These are phyloP conservation scores for Calamus simplicifolius DNA, from an alignment of 176 grass and related monocot genomes.

Conservation along the genomic window DNA sequence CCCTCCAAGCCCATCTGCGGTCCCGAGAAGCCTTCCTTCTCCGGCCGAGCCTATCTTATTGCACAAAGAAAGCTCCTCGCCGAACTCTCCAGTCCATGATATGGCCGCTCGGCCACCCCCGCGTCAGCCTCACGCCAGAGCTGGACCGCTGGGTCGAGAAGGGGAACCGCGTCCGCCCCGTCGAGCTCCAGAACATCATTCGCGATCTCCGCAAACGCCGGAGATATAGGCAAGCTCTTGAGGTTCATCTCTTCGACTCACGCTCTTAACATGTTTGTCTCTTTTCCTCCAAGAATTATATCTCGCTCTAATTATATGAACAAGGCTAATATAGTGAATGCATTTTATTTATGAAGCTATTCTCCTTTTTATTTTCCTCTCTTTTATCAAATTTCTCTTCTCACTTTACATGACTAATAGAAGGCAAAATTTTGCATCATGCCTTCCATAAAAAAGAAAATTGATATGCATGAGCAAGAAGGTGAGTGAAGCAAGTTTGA, in stretches of 20 bases:
- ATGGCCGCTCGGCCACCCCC: constrained; percentile 61
- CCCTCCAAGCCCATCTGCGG: constrained; percentile 6
- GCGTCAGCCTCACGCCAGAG: constrained; percentile 47
- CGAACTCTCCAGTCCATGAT: constrained; percentile 45
- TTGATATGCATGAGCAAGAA: no score
- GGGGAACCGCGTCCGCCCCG: constrained; percentile 32
- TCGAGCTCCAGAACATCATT: constrained; percentile 49
- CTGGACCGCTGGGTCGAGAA: constrained; percentile 59
- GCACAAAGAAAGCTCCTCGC: constrained; percentile 3
- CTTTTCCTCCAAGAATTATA: constrained; percentile 6
- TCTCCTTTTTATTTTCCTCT: no score
- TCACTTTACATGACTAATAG: no score
- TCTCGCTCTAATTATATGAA: no score
- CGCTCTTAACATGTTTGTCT: constrained; percentile 5
- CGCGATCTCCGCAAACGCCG: constrained; percentile 50
- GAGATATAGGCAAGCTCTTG: constrained; percentile 62
- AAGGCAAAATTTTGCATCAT: no score
- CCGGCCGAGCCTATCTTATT: constrained; percentile 4
- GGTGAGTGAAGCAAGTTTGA: no score
- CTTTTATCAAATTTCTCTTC: no score
- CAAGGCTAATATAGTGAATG: no score
- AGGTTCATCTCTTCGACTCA: constrained; percentile 32
- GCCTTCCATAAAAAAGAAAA: no score
- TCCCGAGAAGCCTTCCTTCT: not conserved
- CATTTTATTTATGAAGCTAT: no score